Base-by-base conservation (phyloP, 768 basidiomycete genomes). In the Leucocoprinus leucothites region DNA sequence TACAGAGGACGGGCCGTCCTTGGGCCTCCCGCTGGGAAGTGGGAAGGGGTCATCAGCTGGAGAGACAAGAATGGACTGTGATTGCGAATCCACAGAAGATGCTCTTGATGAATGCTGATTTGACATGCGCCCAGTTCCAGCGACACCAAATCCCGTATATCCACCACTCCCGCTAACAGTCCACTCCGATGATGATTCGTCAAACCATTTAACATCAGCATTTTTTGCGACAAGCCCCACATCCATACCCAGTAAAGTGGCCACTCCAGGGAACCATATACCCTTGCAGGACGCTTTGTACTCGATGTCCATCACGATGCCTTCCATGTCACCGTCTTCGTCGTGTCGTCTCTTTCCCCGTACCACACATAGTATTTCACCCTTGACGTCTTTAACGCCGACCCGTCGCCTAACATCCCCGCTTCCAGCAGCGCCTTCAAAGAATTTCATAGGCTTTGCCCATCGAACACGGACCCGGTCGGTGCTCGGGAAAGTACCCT, bases 191-290 rank as follows among this genome's bases (percentile, higher is more conserved):
- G 80, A 67, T 53, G 67, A 66, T 5, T 76, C 82, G 9, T 77
- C 69, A 5, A 80, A 76, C 90, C 90, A 93, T 14, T 75, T 68
- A 19, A 89, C 76, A 55, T 89, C 85, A 21, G 84, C 86, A 24
- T 82, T 82, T 61, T 84, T 85, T 8, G 81, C 77, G 57, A 86
- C 83, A 11, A 93, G 74, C 9, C 80, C 79, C 28, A 90, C 78
- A 61, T 92, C 90, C 77, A 92, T 72, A 9, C 89, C 91, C 18
- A 93, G 74, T 61, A 90, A 72, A 2, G 87, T 91, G 2, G 91
- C 91, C 3, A 91, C 89, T 1, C 89, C 91, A 38, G 89, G 85
- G 63, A 84, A 91, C 87, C 88, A 92, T 42, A 92, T 71, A 11
- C 87, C 87, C 58, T 81, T 84, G 68, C 89, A 91, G 2, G 81